Evolutionary conservation across 2,329 filamentous ascomycete species (phyloP).

Genomic region (Tricladium varicosporioides): DNA sequence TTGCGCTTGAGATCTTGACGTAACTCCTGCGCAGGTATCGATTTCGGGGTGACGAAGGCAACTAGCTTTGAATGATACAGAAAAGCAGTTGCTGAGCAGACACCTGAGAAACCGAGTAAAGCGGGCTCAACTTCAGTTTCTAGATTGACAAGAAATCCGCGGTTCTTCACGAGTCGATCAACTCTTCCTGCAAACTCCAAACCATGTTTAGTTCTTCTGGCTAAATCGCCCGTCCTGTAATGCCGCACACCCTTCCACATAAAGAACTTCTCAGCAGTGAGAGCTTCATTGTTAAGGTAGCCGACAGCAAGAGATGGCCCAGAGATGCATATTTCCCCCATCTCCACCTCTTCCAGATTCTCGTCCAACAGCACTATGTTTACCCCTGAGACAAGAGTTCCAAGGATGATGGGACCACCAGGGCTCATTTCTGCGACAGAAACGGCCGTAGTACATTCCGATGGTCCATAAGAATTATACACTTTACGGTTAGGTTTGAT

Average conservation of each 20-base stretch:
- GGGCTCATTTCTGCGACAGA: constrained; percentile 12
- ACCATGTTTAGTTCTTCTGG: constrained; percentile 2
- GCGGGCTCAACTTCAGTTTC: constrained; percentile 34
- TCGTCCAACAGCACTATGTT: constrained; percentile 1
- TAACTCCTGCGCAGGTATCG: not conserved
- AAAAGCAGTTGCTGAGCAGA: constrained; percentile 23
- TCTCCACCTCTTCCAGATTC: not conserved
- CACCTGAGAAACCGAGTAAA: constrained; percentile 18
- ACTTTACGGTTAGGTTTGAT: constrained; percentile 2
- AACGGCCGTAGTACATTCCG: constrained; percentile 16
- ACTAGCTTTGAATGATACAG: constrained; percentile 19
- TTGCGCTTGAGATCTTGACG: not conserved
- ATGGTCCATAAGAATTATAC: constrained; percentile 23
- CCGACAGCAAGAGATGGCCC: constrained; percentile 22
- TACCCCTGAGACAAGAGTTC: constrained; percentile 9
- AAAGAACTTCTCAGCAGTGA: constrained; percentile 23
- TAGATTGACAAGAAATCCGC: constrained; percentile 38
- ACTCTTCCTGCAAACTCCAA: constrained; percentile 23
- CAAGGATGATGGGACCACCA: not conserved
- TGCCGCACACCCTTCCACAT: constrained; percentile 15
- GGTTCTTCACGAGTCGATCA: constrained; percentile 35
- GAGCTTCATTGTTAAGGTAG: constrained; percentile 21
- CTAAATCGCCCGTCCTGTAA: constrained; percentile 26
- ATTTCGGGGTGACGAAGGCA: constrained; percentile 16
- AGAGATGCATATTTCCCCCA: constrained; percentile 28